These are phyloP conservation scores for Pelagophyceae sp. DNA, from an alignment of 352 stramenopile genomes.

Conservation along the genomic window DNA sequence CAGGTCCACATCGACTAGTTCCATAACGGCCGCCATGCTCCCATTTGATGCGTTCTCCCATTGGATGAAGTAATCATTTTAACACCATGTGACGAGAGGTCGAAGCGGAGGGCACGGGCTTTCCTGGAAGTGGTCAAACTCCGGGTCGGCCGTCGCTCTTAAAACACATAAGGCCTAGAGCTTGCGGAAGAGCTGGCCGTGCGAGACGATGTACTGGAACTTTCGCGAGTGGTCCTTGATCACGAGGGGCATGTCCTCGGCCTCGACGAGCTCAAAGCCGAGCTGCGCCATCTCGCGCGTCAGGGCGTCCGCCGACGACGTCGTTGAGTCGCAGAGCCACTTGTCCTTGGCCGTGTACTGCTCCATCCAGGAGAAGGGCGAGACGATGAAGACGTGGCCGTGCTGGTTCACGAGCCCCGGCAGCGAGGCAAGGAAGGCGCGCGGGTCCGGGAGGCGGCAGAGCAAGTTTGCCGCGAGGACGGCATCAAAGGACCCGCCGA, in stretches of 20 bases:
- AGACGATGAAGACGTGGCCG: conserved; percentile 84
- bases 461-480: conserved; percentile 89
- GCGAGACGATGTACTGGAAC: conserved; percentile 11
- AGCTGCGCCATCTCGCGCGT: background rate
- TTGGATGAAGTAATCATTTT: too few relatives aligned
- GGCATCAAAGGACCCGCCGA: conserved; percentile 81
- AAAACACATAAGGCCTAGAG: too few relatives aligned
- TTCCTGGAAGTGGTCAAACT: too few relatives aligned
- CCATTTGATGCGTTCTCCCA: too few relatives aligned
- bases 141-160: too few relatives aligned
- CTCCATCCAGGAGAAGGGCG: conserved; percentile 90
- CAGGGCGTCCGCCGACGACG: background rate
- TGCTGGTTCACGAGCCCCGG: conserved; percentile 68
- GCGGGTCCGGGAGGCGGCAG: conserved; percentile 81
- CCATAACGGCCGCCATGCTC: background rate
- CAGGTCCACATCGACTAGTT: background rate
- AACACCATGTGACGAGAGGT: too few relatives aligned
- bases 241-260: background rate
- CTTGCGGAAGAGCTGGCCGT: conserved; percentile 15
- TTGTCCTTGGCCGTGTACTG: conserved; percentile 73
- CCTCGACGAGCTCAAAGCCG: background rate
- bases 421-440: conserved; percentile 73
- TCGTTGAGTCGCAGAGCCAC: too few relatives aligned
- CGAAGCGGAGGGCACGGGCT: too few relatives aligned
- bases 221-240: conserved; percentile 14